A percentile compares a stretch with the other conserved stretches of the same genome.
These are phyloP conservation scores for Litchi chinensis DNA, from an alignment of 345 rosid genomes.

Conservation along the genomic window DNA sequence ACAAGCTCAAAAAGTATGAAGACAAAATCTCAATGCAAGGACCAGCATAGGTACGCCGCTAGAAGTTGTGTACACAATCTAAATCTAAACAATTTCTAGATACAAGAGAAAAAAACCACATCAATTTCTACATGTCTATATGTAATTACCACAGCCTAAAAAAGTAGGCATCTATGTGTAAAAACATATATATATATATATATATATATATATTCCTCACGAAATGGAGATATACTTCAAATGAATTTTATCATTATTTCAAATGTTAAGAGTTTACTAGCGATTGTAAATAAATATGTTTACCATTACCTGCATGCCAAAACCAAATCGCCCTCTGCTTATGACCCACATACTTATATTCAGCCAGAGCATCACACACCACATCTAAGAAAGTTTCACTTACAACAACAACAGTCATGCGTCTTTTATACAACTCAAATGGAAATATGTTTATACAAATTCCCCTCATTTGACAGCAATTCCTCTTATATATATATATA, in stretches of 20 bases:
- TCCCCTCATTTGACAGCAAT: too few relatives aligned
- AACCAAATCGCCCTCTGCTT: conserved; percentile 95
- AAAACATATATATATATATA: background rate
- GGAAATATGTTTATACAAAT: conserved; percentile 37
- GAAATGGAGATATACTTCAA: background rate
- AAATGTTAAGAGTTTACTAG: conserved; percentile 8
- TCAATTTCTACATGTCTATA: background rate
- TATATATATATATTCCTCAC: background rate
- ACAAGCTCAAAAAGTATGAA: background rate
- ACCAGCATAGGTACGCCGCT: background rate
- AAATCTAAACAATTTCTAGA: background rate
- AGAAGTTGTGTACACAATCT: background rate
- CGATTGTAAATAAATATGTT: conserved; percentile 8
- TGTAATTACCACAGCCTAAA: background rate
- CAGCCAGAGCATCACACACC: conserved; percentile 79
- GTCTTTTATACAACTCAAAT: conserved; percentile 88
- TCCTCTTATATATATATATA: too few relatives aligned
- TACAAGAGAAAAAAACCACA: background rate
- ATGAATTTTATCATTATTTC: conserved; percentile 24
- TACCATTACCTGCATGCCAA: conserved; percentile 89
- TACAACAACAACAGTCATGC: conserved; percentile 72
- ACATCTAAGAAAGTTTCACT: conserved; percentile 73
- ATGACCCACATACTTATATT: conserved; percentile 91
- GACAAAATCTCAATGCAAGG: background rate
- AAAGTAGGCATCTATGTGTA: background rate